Evolutionary conservation across 2,329 filamentous ascomycete genomes (phyloP).

Genomic region (Monilinia vaccinii-corymbosi): DNA sequence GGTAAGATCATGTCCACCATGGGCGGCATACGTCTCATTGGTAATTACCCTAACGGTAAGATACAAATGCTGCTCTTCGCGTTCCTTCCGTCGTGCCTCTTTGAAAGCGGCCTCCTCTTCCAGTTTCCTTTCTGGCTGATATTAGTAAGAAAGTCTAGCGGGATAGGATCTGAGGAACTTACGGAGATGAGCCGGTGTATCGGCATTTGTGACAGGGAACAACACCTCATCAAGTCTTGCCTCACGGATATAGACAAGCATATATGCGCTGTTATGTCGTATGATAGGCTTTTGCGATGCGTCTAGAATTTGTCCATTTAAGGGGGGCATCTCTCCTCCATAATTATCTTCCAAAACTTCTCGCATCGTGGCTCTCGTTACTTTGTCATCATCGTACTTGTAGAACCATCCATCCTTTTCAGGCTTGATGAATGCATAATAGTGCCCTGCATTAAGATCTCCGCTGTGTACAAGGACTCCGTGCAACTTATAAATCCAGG

Average conservation of each 20-base stretch:
- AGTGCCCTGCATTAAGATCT: conserved; percentile 93
- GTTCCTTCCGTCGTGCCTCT: conserved; percentile 75
- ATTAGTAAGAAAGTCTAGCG: conserved; percentile 19
- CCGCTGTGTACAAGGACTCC: conserved; percentile 94
- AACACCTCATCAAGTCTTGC: conserved; percentile 76
- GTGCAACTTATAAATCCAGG: conserved; percentile 88
- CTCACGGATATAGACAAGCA: conserved; percentile 95
- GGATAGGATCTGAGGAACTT: conserved; percentile 31
- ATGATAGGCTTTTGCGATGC: conserved; percentile 50
- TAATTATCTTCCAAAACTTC: conserved; percentile 96
- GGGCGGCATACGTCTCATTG: conserved; percentile 68
- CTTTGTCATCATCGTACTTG: conserved; percentile 94
- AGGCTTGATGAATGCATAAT: conserved; percentile 95
- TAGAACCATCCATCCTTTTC: conserved; percentile 91
- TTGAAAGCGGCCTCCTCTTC: conserved; percentile 71
- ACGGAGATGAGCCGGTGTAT: conserved; percentile 77
- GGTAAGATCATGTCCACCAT: conserved; percentile 77
- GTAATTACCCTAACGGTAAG: conserved; percentile 76
- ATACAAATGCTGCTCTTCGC: conserved; percentile 90
- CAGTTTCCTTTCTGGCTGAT: conserved; percentile 53
- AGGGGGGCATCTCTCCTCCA: conserved; percentile 57
- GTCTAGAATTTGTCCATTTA: conserved; percentile 37
- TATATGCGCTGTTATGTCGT: conserved; percentile 81
- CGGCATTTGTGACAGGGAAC: conserved; percentile 62
- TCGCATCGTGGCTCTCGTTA: conserved; percentile 84